These are phyloP conservation scores for Cruciata laevipes DNA, from an alignment of 257 asterid genomes.

Conservation along the genomic window DNA sequence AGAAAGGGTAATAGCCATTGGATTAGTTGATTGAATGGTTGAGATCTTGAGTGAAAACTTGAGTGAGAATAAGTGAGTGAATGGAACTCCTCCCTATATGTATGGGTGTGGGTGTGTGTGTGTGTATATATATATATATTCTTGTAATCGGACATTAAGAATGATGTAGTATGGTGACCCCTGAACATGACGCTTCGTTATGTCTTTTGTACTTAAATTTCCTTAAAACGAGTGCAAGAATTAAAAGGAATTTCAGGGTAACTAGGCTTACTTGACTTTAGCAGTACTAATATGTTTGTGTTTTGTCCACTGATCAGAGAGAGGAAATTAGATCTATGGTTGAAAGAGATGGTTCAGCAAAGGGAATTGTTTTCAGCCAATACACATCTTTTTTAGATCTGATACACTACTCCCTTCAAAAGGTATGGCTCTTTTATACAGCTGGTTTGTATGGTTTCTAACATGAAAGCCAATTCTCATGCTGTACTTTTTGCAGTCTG, in stretches of 20 bases:
- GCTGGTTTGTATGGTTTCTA: constrained; percentile 13
- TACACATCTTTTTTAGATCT: constrained; percentile 91
- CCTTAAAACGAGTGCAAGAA: background rate
- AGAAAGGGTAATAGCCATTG: no score
- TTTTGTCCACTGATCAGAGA: constrained; percentile 46
- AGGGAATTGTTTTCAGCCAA: constrained; percentile 95
- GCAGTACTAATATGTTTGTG: constrained; percentile 3
- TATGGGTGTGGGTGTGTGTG: no score
- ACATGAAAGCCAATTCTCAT: constrained; percentile 6
- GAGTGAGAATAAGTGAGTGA: no score
- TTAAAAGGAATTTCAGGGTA: background rate
- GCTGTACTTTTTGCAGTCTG: constrained; percentile 46
- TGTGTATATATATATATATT: no score
- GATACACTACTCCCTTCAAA: constrained; percentile 71
- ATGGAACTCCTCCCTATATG: no score
- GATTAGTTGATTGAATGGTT: no score
- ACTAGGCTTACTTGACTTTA: constrained; percentile 4
- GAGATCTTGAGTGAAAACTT: no score
- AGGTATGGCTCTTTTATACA: constrained; percentile 35
- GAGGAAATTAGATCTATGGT: constrained; percentile 91
- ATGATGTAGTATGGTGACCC: no score
- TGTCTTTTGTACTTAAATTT: background rate
- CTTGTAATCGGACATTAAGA: background rate
- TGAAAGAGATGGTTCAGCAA: constrained; percentile 97
- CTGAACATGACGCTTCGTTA: background rate